phyloP scores from a whole-genome alignment of 2,329 filamentous ascomycete species.

The Grosmannia huntii region DNA sequence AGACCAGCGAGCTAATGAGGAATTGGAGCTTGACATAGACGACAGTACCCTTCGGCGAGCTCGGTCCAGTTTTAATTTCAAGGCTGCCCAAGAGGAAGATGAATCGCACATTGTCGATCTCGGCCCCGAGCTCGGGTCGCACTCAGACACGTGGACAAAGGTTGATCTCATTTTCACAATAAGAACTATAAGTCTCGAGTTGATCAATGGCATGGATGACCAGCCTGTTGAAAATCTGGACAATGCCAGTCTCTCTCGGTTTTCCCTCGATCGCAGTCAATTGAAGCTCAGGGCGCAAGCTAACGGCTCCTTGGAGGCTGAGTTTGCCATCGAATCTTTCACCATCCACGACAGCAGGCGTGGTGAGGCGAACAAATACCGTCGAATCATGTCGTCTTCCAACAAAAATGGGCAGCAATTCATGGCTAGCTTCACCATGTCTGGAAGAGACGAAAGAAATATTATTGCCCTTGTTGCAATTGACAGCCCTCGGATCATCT shows the following conservation, averaged over 20 bases:
- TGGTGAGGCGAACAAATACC: constrained; percentile 84
- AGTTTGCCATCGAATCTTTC: constrained; percentile 86
- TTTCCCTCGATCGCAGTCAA: constrained; percentile 85
- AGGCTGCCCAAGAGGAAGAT: constrained; percentile 8
- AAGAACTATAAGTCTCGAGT: constrained; percentile 74
- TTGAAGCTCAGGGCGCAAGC: constrained; percentile 89
- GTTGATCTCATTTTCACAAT: constrained; percentile 86
- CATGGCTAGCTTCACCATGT: constrained; percentile 93
- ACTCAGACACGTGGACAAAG: constrained; percentile 73
- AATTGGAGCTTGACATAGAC: constrained; percentile 58
- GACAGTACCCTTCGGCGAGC: constrained; percentile 36
- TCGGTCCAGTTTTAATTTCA: constrained; percentile 23
- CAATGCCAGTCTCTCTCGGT: constrained; percentile 75
- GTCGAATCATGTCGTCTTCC: constrained; percentile 94
- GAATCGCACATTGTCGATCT: constrained; percentile 39
- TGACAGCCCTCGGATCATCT: constrained; percentile 87
- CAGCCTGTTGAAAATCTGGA: constrained; percentile 69
- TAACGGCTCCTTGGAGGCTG: constrained; percentile 81
- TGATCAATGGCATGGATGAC: constrained; percentile 64
- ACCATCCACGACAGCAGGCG: constrained; percentile 88
- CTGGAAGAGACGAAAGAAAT: constrained; percentile 66
- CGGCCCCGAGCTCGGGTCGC: constrained; percentile 56
- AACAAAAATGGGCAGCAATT: constrained; percentile 95
- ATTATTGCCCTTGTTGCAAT: constrained; percentile 86
- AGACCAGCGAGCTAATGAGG: constrained; percentile 56